These are phyloP conservation scores for Inga leiocalycina DNA, from an alignment of 306 rosid genomes.

Conservation along the genomic window DNA sequence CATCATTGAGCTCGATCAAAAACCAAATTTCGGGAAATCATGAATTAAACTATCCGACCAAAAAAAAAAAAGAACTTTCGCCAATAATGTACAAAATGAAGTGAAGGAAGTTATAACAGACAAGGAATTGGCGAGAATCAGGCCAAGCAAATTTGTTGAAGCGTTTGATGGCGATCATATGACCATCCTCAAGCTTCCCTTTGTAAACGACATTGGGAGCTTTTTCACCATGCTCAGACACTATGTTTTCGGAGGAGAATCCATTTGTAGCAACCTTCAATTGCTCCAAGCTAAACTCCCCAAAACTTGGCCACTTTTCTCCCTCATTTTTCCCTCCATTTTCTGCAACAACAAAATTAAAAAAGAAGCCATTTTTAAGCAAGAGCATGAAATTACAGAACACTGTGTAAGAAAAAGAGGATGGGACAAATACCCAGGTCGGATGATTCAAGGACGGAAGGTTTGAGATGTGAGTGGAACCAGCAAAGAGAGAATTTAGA, in stretches of 20 bases:
- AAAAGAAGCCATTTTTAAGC: neutral
- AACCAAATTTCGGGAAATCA: too few species aligned
- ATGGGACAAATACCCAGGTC: slow-evolving; percentile 48
- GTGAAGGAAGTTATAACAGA: slow-evolving; percentile 35
- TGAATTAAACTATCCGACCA: neutral
- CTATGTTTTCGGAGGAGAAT: slow-evolving; percentile 63
- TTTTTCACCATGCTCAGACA: slow-evolving; percentile 76
- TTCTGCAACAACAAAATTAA: slow-evolving; percentile 43
- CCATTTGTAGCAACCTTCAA: slow-evolving; percentile 61
- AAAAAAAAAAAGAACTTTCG: neutral
- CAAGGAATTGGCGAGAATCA: slow-evolving; percentile 73
- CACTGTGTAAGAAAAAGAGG: neutral
- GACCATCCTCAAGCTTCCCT: slow-evolving; percentile 54
- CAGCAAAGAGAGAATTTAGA: slow-evolving; percentile 77
- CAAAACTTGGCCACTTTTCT: slow-evolving; percentile 52
- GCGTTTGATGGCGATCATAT: slow-evolving; percentile 67
- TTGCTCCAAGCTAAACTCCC: slow-evolving; percentile 61
- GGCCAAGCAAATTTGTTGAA: slow-evolving; percentile 84
- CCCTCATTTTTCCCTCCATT: slow-evolving; percentile 57
- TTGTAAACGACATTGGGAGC: slow-evolving; percentile 76
- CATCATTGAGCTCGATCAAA: too few species aligned
- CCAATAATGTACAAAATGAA: neutral
- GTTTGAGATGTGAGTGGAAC: slow-evolving; percentile 65
- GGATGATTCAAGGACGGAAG: slow-evolving; percentile 67
- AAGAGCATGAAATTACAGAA: neutral